These are phyloP conservation scores for Pythium coloratum DNA, from an alignment of 352 stramenopile genomes.

Conservation along the genomic window DNA sequence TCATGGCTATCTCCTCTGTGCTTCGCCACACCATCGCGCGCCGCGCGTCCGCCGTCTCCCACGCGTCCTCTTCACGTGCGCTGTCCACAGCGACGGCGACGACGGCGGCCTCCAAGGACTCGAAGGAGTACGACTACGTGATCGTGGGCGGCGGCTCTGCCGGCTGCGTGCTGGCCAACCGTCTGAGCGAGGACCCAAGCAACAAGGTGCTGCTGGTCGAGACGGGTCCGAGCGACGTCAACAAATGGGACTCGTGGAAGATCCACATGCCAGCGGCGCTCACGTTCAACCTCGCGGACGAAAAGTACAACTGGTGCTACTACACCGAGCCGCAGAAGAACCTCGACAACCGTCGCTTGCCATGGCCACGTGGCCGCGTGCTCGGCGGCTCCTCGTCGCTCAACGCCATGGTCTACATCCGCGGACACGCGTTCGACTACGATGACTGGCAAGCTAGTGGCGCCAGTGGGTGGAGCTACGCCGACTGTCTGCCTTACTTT, in stretches of 20 bases:
- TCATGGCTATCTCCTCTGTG: slow-evolving; percentile 9
- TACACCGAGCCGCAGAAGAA: slow-evolving; percentile 84
- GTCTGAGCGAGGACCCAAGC: slow-evolving; percentile 75
- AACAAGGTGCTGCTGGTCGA: slow-evolving; percentile 91
- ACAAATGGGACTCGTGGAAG: slow-evolving; percentile 90
- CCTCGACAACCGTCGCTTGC: slow-evolving; percentile 72
- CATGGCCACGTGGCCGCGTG: slow-evolving; percentile 86
- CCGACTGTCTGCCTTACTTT: slow-evolving; percentile 88
- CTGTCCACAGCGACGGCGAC: slow-evolving; percentile 14
- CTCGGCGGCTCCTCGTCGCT: slow-evolving; percentile 88
- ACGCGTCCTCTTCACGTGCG: neutral
- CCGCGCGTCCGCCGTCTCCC: neutral
- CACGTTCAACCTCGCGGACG: slow-evolving; percentile 82
- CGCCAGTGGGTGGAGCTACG: slow-evolving; percentile 83
- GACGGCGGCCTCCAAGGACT: neutral
- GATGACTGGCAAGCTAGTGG: slow-evolving; percentile 80
- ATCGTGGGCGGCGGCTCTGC: slow-evolving; percentile 91
- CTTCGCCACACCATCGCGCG: neutral
- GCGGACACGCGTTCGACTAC: slow-evolving; percentile 86
- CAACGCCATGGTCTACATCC: slow-evolving; percentile 92
- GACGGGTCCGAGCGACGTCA: slow-evolving; percentile 77
- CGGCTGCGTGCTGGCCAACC: slow-evolving; percentile 90
- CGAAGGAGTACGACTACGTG: slow-evolving; percentile 88
- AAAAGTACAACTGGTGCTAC: slow-evolving; percentile 90
- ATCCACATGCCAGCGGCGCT: slow-evolving; percentile 89